These are phyloP conservation scores for Debaryomycetaceae sp. DNA, from an alignment of 1,139 yeast genomes.

Conservation along the genomic window DNA sequence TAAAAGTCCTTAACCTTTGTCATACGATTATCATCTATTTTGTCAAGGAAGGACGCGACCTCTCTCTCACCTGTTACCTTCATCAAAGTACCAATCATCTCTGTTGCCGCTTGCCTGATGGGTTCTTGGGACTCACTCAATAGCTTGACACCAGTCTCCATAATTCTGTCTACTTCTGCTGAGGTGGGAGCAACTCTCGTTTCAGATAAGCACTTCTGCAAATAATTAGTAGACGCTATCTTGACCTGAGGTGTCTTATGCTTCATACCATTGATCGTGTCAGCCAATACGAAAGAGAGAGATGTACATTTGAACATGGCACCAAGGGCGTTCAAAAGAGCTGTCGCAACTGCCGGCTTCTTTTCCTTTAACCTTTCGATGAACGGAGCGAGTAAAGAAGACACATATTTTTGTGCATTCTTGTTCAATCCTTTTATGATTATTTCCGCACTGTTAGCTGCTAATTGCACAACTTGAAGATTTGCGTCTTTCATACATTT, in stretches of 20 bases:
- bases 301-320: conserved; percentile 53
- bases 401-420: conserved; percentile 53
- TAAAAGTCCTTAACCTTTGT: conserved; percentile 61
- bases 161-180: conserved; percentile 54
- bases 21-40: conserved; percentile 71
- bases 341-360: conserved; percentile 72
- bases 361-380: conserved; percentile 87
- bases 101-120: conserved; percentile 75
- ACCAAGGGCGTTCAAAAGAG: conserved; percentile 63
- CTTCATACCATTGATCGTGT: conserved; percentile 54
- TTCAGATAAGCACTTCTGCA: conserved; percentile 60
- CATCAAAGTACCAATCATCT: conserved; percentile 77
- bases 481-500: conserved; percentile 87
- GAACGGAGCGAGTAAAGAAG: conserved; percentile 55
- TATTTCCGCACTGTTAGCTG: conserved; percentile 64
- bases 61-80: conserved; percentile 76
- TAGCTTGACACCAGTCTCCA: conserved; percentile 55
- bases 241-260: conserved; percentile 86
- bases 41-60: conserved; percentile 56
- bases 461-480: conserved; percentile 78
- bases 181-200: conserved; percentile 49
- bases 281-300: conserved; percentile 59
- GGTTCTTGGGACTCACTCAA: conserved; percentile 84
- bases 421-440: conserved; percentile 66
- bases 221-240: conserved; percentile 61